Evolutionary conservation across 495 filamentous ascomycete species (phyloP), one percentile per base, ranked within the genome.

Genomic region (Schizothecium vesticola): DNA sequence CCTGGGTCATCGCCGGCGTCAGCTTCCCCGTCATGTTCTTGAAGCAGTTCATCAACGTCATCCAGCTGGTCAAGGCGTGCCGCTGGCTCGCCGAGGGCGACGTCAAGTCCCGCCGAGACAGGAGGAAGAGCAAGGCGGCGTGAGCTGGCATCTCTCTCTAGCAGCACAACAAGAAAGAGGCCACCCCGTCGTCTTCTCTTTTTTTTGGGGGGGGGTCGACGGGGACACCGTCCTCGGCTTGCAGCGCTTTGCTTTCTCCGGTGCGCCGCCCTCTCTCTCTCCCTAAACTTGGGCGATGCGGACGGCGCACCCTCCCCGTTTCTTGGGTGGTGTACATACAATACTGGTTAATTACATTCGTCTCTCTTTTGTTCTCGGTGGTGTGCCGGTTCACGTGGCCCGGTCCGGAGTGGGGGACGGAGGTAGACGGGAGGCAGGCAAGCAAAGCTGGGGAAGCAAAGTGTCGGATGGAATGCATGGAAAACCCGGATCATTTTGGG

Each of bases 61-160:
- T 98, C 57, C 96, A 99, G 80, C 83, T 99, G 64, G 88, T 97
- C 74, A 96, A 97, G 81, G 96, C 96, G 11, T 91, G 91, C 79
- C 87, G 87, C 73, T 97, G 93, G 91, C 81, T 99, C 60, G 95
- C 92, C 0, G 93, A 97, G 80, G 92, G 93, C 22, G 95, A 99
- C 74, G 73, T 87, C 16, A 77, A 83, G 74, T 79, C 84, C 58
- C 79, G 91, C 71, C 82, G 77, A 75, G 81, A 75, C 61, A 61
- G 31, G 24, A 29, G 33, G 62, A 23, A 7, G 61, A 23, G 22
- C 10, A 64, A 64, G 33, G 25, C 33, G 9, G 22, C 58, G 26
- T 59, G 56, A 59, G 26, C 23, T n/a, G 23, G 21, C 9, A n/a
- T 28, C 24, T 59, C 0, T 51, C 16, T 51, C 19, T 19, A 13